Conservation (phyloP, 2,329 filamentous ascomycete species). For the Aspergillus costaricaensis region DNA sequence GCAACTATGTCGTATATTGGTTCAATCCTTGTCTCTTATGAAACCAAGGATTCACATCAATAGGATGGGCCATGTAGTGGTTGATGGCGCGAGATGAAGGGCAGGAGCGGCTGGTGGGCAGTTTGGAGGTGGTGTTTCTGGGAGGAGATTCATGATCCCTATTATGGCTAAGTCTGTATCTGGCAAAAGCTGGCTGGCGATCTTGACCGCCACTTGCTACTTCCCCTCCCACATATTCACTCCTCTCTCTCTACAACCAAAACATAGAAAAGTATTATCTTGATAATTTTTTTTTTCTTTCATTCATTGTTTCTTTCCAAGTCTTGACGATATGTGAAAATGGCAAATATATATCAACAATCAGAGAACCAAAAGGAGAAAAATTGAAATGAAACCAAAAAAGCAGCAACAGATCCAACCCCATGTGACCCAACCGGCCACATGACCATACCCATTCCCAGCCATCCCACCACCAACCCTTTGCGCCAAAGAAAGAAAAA, state of each 20-base stretch:
- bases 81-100: not conserved
- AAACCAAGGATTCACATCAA: not conserved
- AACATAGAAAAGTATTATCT: not conserved
- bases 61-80: not conserved
- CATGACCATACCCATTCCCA: not conserved
- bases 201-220: slow-evolving; percentile 1
- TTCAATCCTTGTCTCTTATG: not conserved
- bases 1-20: not conserved
- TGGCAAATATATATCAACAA: slow-evolving; percentile 4
- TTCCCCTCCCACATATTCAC: not conserved
- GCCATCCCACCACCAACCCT: slow-evolving; percentile 1
- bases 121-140: not conserved
- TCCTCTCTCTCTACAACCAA: not conserved
- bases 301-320: not conserved
- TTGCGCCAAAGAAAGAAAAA: slow-evolving; percentile 1
- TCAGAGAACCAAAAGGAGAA: not conserved
- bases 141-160: not conserved
- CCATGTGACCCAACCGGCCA: not conserved
- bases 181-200: not conserved
- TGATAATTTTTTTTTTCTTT: not conserved
- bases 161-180: not conserved
- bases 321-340: not conserved
- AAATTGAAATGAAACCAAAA: slow-evolving; percentile 1
- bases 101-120: not conserved
- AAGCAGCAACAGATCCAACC: slow-evolving; percentile 1